Evolutionary conservation across 441 rosid species (phyloP), one percentile per base, ranked within the genome.

Genomic region (Caryocar brasiliense): DNA sequence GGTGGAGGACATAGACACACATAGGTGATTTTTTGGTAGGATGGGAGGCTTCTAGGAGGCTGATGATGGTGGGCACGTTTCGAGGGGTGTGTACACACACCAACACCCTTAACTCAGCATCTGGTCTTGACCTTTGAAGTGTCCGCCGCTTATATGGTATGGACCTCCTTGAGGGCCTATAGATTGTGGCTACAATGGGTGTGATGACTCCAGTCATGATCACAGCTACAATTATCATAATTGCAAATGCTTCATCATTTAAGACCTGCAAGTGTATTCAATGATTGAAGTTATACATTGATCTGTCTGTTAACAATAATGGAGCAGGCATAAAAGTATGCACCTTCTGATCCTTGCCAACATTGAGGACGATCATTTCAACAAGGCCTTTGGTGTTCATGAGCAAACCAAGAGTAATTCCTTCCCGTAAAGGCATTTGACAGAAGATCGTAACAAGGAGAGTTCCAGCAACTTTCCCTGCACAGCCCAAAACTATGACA

Each of bases 331-430:
- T 20, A 32, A n/a, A 35, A 6, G 5, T 1, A 2, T 2, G 3
- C 67, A 83, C 97, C 79, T 79, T 86, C 52, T 86, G 96, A 67
- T 89, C 96, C 62, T 62, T 86, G 17, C 96, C 99, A 17, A 86
- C 93, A 14, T 93, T 93, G 22, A 93, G 91, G 21, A 93, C 83
- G 24, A 89, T 89, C 91, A 93, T 79, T 58, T 86, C 97, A 21
- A 86, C 65, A 4, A 89, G 86, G 49, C 99, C 99, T 71, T 93
- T 93, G 3, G 99, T 81, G 82, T 93, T 93, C 77, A 84, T 76
- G 30, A 89, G 85, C 30, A 93, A 52, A 5, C 97, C 99, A 39
- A 93, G 95, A 52, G 85, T 67, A 46, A 84, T 19, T 20, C 95
- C 97, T 73, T 93, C 99, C 11, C 77, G 81, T 20, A 77, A 4